Conservation (phyloP, 768 basidiomycete genomes). For the Phaeotremella fagi region DNA sequence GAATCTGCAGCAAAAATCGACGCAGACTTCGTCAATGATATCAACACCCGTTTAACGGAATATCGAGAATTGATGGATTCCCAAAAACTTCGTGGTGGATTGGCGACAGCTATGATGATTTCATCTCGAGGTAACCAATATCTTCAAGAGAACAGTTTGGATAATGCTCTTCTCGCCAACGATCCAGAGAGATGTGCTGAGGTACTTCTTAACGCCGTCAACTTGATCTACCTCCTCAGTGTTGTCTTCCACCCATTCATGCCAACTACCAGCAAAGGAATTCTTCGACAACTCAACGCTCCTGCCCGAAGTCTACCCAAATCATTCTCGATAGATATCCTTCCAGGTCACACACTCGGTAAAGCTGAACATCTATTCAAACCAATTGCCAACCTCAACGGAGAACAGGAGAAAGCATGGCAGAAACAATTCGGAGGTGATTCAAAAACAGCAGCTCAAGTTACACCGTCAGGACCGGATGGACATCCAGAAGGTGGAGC, state of each 20-base stretch:
- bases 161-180: conserved; percentile 77
- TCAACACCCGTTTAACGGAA: conserved; percentile 71
- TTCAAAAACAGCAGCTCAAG: conserved; percentile 30
- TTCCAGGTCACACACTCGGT: conserved; percentile 79
- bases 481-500: conserved; percentile 50
- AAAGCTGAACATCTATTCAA: conserved; percentile 87
- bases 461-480: conserved; percentile 38
- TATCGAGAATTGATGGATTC: conserved; percentile 85
- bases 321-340: conserved; percentile 70
- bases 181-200: conserved; percentile 81
- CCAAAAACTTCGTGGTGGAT: conserved; percentile 80
- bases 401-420: conserved; percentile 63
- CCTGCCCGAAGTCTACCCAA: conserved; percentile 73
- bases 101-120: conserved; percentile 82
- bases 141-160: conserved; percentile 85
- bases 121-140: conserved; percentile 87
- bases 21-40: conserved; percentile 63
- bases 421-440: conserved; percentile 71
- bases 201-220: conserved; percentile 82
- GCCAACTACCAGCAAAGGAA: conserved; percentile 78
- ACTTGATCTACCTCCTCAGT: conserved; percentile 85
- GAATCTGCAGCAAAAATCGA: conserved; percentile 51
- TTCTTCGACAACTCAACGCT: conserved; percentile 82
- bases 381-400: conserved; percentile 69
- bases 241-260: conserved; percentile 90